These are phyloP conservation scores for Suillus hirtellus DNA, from an alignment of 768 basidiomycete species.

Conservation along the genomic window DNA sequence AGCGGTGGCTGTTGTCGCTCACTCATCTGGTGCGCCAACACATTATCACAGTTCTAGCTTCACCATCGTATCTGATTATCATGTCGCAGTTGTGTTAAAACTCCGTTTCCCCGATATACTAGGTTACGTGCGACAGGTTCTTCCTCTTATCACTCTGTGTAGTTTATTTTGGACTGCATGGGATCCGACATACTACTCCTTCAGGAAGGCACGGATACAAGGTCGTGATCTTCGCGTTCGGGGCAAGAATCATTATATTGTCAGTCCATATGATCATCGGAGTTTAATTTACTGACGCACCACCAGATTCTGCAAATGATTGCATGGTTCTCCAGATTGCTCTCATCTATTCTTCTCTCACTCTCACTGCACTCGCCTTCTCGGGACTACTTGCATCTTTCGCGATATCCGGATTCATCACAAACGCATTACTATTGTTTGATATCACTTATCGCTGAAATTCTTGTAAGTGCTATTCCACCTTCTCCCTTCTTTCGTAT, in stretches of 20 bases:
- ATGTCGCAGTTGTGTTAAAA: constrained; percentile 34
- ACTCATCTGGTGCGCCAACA: constrained; percentile 38
- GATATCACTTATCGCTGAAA: constrained; percentile 48
- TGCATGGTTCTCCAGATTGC: constrained; percentile 57
- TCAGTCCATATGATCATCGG: constrained; percentile 33
- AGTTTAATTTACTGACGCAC: constrained; percentile 9
- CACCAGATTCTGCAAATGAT: constrained; percentile 59
- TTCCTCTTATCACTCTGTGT: constrained; percentile 51
- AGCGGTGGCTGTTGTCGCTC: constrained; percentile 40
- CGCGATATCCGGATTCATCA: constrained; percentile 35
- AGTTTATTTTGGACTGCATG: constrained; percentile 82
- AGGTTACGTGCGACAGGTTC: constrained; percentile 33
- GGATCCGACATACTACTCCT: constrained; percentile 78
- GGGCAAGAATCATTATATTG: constrained; percentile 66
- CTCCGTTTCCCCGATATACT: constrained; percentile 22
- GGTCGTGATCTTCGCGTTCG: constrained; percentile 69
- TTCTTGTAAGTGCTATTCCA: constrained; percentile 46
- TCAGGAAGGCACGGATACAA: constrained; percentile 62
- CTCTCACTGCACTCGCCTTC: constrained; percentile 43
- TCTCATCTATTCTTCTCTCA: constrained; percentile 48
- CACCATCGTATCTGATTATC: constrained; percentile 4
- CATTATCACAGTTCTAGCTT: background rate
- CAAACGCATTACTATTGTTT: constrained; percentile 48
- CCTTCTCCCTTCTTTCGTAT: constrained; percentile 11
- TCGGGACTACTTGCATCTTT: constrained; percentile 40